These are phyloP conservation scores for Fagopyrum esculentum DNA, from an alignment of 148 eudicot species.

Conservation along the genomic window DNA sequence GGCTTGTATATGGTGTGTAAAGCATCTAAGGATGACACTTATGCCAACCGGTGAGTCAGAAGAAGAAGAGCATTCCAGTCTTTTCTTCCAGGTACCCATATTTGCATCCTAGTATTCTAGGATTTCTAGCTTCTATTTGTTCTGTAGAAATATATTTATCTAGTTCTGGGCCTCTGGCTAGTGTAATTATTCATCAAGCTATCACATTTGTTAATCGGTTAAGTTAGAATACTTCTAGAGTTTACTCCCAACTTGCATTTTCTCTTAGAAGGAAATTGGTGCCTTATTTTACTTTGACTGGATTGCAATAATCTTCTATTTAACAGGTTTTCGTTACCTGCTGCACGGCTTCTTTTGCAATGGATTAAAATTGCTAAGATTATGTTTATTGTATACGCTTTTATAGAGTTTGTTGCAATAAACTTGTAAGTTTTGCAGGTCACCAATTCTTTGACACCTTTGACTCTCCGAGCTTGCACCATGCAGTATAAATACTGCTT, in stretches of 20 bases:
- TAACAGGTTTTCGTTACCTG: not conserved
- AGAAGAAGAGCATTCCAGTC: conserved; percentile 67
- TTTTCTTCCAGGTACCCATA: conserved; percentile 52
- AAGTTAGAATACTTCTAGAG: not conserved
- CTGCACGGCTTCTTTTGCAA: not conserved
- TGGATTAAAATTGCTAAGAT: not conserved
- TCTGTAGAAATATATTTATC: not conserved
- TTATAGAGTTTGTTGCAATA: not conserved
- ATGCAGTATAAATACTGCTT: not conserved
- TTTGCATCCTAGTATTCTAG: not conserved
- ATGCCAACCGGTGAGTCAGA: conserved; percentile 70
- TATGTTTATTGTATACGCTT: not conserved
- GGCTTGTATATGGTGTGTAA: conserved; percentile 84
- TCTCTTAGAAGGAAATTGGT: not conserved
- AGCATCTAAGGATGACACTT: conserved; percentile 88
- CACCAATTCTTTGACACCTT: not conserved
- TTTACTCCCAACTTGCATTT: not conserved
- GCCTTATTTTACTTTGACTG: not conserved
- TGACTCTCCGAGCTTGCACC: not conserved
- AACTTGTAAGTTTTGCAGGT: not conserved
- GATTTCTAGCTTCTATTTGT: conserved; percentile 1
- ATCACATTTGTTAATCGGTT: not conserved
- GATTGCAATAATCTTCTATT: not conserved
- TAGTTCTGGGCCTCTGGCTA: not conserved
- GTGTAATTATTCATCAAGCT: not conserved